Base-by-base conservation (phyloP, 2,329 filamentous ascomycete genomes). In the Venturia aucupariae region DNA sequence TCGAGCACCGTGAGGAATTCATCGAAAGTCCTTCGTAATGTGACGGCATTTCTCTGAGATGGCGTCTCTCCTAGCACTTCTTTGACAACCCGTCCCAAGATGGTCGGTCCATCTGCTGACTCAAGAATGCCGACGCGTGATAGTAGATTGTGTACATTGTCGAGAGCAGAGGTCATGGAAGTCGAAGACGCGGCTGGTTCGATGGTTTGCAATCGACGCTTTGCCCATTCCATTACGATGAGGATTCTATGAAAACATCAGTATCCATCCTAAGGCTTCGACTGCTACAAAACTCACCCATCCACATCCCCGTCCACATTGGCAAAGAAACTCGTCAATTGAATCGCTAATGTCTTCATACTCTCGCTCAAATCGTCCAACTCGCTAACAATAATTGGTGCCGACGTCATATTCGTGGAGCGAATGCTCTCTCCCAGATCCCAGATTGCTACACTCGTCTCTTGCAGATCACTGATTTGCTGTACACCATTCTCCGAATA, bases 211-310 rank as follows among this genome's bases (percentile, higher is more conserved):
- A 97, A 84, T 74, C 97, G 92, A 68, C 92, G 86, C 72, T 89
- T 89, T 17, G 91, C 90, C 93, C 93, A 97, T 73, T 96, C 91
- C 92, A 97, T 97, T 62, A 95, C 91, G 66, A 94, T 88, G 42
- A 97, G 82, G 69, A 97, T 96, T 66, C 89, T 88, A 71, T 15
- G 5, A 41, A 6, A 51, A 27, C 2, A 38, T 3, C 38, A 66
- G 51, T 19, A 46, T 22, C 57, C 11, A 60, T 4, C n/a, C 3
- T 13, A 11, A 38, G n/a, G 15, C 41, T 60, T 63, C 64, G 4
- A n/a, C 46, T 1, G 27, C 22, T 22, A 15, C 39, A 48, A 39
- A n/a, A 76, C 79, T 70, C 79, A 87, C 84, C 84, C 88, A 73
- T 97, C 93, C 70, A 97, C 89, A 71, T 97, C 93, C 32, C 91